A percentile compares a stretch with the other conserved stretches of the same genome.
Evolutionary conservation across 331 rosid genomes (phyloP).

Genomic region (Quercus phellos): DNA sequence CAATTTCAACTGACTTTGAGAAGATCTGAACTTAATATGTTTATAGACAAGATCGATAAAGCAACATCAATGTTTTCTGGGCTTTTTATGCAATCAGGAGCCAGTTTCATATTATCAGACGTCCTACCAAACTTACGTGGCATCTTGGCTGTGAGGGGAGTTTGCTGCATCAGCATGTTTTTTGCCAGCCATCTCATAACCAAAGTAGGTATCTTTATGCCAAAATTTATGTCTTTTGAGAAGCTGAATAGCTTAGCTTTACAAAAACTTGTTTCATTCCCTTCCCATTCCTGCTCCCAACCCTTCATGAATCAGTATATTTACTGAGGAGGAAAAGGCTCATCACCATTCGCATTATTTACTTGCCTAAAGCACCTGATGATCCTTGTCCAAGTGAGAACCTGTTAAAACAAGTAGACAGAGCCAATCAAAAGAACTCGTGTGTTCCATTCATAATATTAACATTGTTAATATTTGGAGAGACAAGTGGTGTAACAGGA

Average conservation of each 20-base stretch:
- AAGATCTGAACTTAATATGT: neutral
- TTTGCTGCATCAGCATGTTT: neutral
- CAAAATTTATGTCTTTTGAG: neutral
- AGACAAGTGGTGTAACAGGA: no score
- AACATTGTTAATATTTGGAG: no score
- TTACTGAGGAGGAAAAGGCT: neutral
- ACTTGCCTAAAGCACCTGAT: neutral
- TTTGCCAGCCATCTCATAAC: neutral
- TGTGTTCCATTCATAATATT: neutral
- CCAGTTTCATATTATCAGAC: neutral
- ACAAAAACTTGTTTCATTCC: neutral
- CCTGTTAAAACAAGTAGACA: neutral
- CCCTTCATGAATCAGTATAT: neutral
- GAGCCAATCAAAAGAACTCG: neutral
- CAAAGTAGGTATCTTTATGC: constrained; percentile 16
- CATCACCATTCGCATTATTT: neutral
- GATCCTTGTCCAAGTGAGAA: neutral
- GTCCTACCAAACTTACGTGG: neutral
- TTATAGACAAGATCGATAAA: neutral
- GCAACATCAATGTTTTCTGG: neutral
- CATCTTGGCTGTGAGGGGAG: neutral
- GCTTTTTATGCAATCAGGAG: neutral
- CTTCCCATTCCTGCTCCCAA: neutral
- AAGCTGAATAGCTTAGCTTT: neutral
- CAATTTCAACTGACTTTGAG: neutral